A percentile compares a stretch with the other conserved stretches of the same genome.
These are phyloP conservation scores for Chaetomium globosum DNA, from an alignment of 2,329 filamentous ascomycete species.

Conservation along the genomic window DNA sequence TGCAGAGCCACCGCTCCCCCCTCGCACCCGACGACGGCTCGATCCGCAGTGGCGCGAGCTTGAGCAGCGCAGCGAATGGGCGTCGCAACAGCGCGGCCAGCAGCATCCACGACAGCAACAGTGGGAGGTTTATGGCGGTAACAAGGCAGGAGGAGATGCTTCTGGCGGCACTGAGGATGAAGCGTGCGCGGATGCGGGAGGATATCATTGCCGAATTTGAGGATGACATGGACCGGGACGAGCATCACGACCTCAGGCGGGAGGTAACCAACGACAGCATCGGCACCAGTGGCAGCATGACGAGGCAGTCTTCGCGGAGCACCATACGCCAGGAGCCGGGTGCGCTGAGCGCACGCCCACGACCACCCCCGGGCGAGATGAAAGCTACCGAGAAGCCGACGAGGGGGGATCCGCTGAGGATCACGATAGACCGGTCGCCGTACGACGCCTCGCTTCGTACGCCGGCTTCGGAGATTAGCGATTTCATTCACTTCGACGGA, in stretches of 20 bases:
- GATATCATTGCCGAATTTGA: constrained; percentile 50
- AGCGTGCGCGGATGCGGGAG: constrained; percentile 59
- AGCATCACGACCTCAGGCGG: constrained; percentile 29
- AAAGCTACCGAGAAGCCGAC: constrained; percentile 1
- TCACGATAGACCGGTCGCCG: not conserved
- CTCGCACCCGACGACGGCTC: constrained; percentile 40
- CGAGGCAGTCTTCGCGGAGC: constrained; percentile 36
- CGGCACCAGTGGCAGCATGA: constrained; percentile 28
- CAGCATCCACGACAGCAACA: constrained; percentile 39
- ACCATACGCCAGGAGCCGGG: constrained; percentile 33
- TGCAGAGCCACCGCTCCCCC: constrained; percentile 42
- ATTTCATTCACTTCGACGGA: constrained; percentile 28
- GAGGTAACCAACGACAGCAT: constrained; percentile 33
- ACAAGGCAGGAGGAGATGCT: constrained; percentile 62
- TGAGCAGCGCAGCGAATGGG: constrained; percentile 26
- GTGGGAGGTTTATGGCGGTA: constrained; percentile 58
- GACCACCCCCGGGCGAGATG: constrained; percentile 19
- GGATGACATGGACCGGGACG: constrained; percentile 39
- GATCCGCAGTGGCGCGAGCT: constrained; percentile 38
- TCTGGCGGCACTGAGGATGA: constrained; percentile 58
- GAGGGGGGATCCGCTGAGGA: not conserved
- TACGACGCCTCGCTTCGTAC: constrained; percentile 13
- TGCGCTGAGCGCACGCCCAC: constrained; percentile 31
- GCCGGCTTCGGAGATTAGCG: constrained; percentile 34
- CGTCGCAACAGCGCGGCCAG: constrained; percentile 31